Percentiles rank a stretch among this genome's conserved stretches.
phyloP scores from a whole-genome alignment of 1,284 basidiomycete genomes.

The Pseudozyma thailandica region DNA sequence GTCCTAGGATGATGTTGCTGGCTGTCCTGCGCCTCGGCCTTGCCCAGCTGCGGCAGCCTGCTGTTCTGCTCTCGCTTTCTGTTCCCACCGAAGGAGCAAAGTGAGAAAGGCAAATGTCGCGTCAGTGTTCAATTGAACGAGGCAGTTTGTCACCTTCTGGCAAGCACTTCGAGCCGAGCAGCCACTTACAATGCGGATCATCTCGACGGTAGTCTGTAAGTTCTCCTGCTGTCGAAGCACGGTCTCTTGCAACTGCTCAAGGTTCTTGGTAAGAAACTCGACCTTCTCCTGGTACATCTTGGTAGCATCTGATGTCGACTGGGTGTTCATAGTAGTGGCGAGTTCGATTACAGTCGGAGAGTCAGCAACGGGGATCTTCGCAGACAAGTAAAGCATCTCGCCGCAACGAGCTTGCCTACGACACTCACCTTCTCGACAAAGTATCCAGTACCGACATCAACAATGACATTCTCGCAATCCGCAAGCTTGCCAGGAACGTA shows the following conservation, averaged over 20 bases:
- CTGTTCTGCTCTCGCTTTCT: slow-evolving; percentile 47
- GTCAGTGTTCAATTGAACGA: not conserved
- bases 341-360: not conserved
- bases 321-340: not conserved
- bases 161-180: not conserved
- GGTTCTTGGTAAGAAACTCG: slow-evolving; percentile 60
- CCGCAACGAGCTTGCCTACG: not conserved
- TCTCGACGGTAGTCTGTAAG: slow-evolving; percentile 61
- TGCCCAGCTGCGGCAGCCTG: slow-evolving; percentile 23
- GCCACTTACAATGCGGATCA: slow-evolving; percentile 61
- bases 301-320: slow-evolving; percentile 58
- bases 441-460: slow-evolving; percentile 96
- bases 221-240: slow-evolving; percentile 66
- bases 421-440: slow-evolving; percentile 86
- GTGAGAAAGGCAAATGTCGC: not conserved
- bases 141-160: not conserved
- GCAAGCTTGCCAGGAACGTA: slow-evolving; percentile 91
- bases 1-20: slow-evolving; percentile 18
- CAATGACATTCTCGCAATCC: slow-evolving; percentile 85
- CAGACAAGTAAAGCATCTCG: not conserved
- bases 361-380: not conserved
- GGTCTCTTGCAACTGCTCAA: slow-evolving; percentile 65
- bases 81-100: no score
- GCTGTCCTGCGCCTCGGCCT: slow-evolving; percentile 12
- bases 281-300: slow-evolving; percentile 63